phyloP scores from a whole-genome alignment of 257 asterid species.

The Capsicum chinense region DNA sequence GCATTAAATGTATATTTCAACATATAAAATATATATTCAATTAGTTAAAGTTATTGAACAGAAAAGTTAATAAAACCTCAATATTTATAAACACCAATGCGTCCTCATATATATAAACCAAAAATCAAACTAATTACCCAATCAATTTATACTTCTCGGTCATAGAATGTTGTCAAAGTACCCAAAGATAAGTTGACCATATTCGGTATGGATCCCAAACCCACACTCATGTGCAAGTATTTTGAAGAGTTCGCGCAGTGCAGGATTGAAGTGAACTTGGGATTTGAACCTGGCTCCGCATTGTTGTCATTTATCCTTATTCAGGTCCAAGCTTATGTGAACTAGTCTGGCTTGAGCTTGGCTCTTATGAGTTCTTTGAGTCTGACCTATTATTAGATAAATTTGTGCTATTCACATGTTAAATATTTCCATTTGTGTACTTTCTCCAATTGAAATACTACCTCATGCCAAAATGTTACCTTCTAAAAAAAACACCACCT shows the following conservation, averaged over 20 bases:
- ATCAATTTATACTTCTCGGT: neutral
- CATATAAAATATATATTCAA: too few relatives aligned
- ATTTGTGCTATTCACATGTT: neutral
- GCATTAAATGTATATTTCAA: too few relatives aligned
- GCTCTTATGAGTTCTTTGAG: constrained; percentile 11
- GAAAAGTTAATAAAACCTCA: neutral
- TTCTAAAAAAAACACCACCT: neutral
- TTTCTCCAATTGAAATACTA: neutral
- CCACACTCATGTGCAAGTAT: neutral
- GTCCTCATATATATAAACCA: too few relatives aligned
- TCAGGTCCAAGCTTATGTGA: neutral
- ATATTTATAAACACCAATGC: too few relatives aligned
- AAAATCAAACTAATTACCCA: neutral
- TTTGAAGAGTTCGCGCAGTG: neutral
- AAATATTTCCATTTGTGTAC: neutral
- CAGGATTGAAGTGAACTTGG: neutral
- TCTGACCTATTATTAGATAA: neutral
- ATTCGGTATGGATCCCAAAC: neutral
- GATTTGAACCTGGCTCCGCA: neutral
- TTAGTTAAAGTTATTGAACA: neutral
- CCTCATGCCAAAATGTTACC: neutral
- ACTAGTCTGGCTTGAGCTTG: neutral
- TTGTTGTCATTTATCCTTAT: neutral
- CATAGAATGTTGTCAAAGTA: neutral
- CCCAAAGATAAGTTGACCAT: neutral